Percentiles rank a stretch among this genome's conserved stretches.
These are phyloP conservation scores for Silybum marianum DNA, from an alignment of 129 eudicot genomes.

Conservation along the genomic window DNA sequence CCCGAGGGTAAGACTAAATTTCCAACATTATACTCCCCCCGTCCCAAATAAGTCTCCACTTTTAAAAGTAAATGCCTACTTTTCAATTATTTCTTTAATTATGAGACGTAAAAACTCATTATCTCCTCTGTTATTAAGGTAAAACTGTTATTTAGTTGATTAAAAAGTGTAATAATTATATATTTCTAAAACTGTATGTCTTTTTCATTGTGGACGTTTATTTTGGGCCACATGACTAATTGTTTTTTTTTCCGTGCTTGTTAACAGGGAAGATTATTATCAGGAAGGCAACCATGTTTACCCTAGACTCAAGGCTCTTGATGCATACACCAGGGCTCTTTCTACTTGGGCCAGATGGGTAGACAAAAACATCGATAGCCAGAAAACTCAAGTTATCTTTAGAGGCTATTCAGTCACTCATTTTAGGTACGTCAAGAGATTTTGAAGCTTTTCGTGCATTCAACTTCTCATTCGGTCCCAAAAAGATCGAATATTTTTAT, in stretches of 20 bases:
- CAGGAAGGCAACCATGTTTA: slow-evolving; percentile 89
- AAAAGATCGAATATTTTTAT: background rate
- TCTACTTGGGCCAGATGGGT: slow-evolving; percentile 89
- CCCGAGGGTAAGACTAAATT: slow-evolving; percentile 63
- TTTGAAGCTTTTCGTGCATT: background rate
- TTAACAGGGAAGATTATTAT: slow-evolving; percentile 80
- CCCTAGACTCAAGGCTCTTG: slow-evolving; percentile 82
- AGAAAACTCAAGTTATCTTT: slow-evolving; percentile 72
- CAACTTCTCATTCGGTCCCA: background rate
- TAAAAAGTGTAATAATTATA: background rate
- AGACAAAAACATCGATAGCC: slow-evolving; percentile 59
- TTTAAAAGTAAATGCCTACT: too few relatives aligned
- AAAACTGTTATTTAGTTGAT: background rate
- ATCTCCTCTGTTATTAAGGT: background rate
- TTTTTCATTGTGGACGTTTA: background rate
- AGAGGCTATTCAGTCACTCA: slow-evolving; percentile 92
- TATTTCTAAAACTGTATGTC: background rate
- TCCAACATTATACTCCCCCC: background rate
- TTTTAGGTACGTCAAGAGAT: slow-evolving; percentile 57
- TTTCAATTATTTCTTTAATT: background rate
- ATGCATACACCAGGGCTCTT: slow-evolving; percentile 85
- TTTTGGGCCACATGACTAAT: background rate
- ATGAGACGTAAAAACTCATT: background rate
- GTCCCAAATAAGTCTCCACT: background rate
- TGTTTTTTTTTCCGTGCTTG: background rate